These are phyloP conservation scores for Yamadazyma nakazawae DNA, from an alignment of 805 yeast genomes.

Conservation along the genomic window DNA sequence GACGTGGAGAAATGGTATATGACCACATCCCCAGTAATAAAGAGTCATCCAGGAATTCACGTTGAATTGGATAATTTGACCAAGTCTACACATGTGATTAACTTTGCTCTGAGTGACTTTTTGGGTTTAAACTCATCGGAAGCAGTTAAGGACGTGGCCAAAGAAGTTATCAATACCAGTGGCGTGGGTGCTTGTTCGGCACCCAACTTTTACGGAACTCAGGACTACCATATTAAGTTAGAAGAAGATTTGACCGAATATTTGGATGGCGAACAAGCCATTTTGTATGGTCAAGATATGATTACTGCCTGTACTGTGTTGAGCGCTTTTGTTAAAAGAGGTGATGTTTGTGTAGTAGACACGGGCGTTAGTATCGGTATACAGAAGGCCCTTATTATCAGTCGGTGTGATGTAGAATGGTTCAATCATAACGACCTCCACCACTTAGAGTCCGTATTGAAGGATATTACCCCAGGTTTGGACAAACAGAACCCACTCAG, in stretches of 20 bases:
- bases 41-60: slow-evolving; percentile 50
- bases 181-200: slow-evolving; percentile 99
- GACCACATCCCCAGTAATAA: slow-evolving; percentile 58
- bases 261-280: slow-evolving; percentile 73
- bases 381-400: slow-evolving; percentile 83
- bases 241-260: slow-evolving; percentile 74
- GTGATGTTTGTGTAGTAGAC: slow-evolving; percentile 89
- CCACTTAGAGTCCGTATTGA: slow-evolving; percentile 68
- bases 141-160: slow-evolving; percentile 50
- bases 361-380: slow-evolving; percentile 68
- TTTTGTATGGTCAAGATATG: slow-evolving; percentile 91
- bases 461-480: slow-evolving; percentile 57
- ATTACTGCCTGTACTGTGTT: slow-evolving; percentile 82
- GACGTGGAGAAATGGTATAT: slow-evolving; percentile 60
- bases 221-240: slow-evolving; percentile 79
- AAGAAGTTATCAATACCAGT: slow-evolving; percentile 54
- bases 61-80: slow-evolving; percentile 20
- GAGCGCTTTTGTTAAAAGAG: slow-evolving; percentile 93
- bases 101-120: slow-evolving; percentile 71
- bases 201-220: slow-evolving; percentile 94
- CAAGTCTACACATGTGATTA: slow-evolving; percentile 42
- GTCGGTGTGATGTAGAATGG: slow-evolving; percentile 84
- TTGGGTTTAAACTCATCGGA: slow-evolving; percentile 55
- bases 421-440: slow-evolving; percentile 85
- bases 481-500: slow-evolving; percentile 71